Conservation (phyloP, 2,329 filamentous ascomycete genomes). For the Xenosphaeropsis pyriputrescens region DNA sequence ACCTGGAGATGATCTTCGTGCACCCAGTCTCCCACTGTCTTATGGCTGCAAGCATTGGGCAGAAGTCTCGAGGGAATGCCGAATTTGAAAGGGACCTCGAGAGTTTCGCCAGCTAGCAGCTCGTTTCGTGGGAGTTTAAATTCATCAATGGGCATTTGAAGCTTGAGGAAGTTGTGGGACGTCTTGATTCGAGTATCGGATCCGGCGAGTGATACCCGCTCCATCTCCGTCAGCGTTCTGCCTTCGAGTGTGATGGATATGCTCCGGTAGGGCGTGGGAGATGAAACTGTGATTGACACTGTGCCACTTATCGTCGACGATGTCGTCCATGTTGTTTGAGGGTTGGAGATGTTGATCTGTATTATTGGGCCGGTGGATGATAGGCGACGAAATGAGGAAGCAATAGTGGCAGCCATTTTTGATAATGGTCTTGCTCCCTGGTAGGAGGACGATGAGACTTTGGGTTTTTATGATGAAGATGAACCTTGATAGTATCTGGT, state of each 20-base stretch:
- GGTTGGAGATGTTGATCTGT: too few relatives aligned
- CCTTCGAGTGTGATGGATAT: conserved; percentile 15
- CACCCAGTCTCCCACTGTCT: conserved; percentile 10
- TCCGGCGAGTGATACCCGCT: conserved; percentile 12
- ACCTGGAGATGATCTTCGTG: conserved; percentile 15
- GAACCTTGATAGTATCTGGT: too few relatives aligned
- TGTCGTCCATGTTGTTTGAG: too few relatives aligned
- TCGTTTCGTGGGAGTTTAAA: conserved; percentile 13
- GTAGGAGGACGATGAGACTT: too few relatives aligned
- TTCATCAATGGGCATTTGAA: conserved; percentile 17
- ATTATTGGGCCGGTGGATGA: too few relatives aligned
- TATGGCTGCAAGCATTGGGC: conserved; percentile 14
- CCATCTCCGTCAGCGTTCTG: conserved; percentile 12
- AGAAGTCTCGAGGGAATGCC: conserved; percentile 17
- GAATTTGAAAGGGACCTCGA: conserved; percentile 18
- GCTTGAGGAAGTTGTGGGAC: conserved; percentile 16
- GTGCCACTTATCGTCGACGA: too few relatives aligned
- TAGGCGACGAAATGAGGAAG: too few relatives aligned
- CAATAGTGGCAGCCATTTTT: too few relatives aligned
- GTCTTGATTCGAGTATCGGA: conserved; percentile 11
- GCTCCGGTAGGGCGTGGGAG: too few relatives aligned
- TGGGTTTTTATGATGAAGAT: too few relatives aligned
- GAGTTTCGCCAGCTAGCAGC: conserved; percentile 16
- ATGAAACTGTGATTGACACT: too few relatives aligned
- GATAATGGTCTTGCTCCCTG: too few relatives aligned